Evolutionary conservation across 2,329 filamentous ascomycete genomes (phyloP), one percentile per base, ranked within the genome.

Genomic region (Periconia digitata): DNA sequence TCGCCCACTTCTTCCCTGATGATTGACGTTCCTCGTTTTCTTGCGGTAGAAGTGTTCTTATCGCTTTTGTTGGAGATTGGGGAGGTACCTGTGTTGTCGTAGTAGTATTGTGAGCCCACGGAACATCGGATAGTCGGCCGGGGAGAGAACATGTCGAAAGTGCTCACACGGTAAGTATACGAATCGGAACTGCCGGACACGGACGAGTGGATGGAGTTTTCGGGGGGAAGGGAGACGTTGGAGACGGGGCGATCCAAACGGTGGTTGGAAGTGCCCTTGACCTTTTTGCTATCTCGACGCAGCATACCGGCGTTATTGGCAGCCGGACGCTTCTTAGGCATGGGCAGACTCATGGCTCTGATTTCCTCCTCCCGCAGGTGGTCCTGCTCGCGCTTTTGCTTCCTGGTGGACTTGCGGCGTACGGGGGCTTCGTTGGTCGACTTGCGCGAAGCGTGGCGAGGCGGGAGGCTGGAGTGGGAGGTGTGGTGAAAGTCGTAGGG

Each of bases 361-460:
- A 96, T 91, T 72, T 96, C 90, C 53, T 89, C 89, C 72, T 96
- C 92, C 48, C 92, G 82, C 49, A 87, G 80, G 65, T 84, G 83
- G 54, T 95, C 89, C 58, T 86, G 85, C 39, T 64, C 62, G 44
- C 55, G 59, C 62, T 86, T 85, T 60, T 86, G 83, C 73, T 89
- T 69, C 57, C 72, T 95, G 75, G 84, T 91, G 35, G 87, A 87
- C 64, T 85, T 90, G 52, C 86, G 85, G 50, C 85, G 82, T 43
- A 82, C 72, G 22, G 86, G 72, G 6, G 75, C 75, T 43, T 85
- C 82, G 55, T 80, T 78, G 48, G 79, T 78, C 54, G 78, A 78
- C 67, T 86, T 89, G 53, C 74, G 76, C 51, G 76, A 67, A 51
- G 76, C 67, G 69, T 76, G 67, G 55, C 66, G 55, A 51, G 69